Conservation (phyloP, 1,284 basidiomycete genomes). For the Leccinum insolens region DNA sequence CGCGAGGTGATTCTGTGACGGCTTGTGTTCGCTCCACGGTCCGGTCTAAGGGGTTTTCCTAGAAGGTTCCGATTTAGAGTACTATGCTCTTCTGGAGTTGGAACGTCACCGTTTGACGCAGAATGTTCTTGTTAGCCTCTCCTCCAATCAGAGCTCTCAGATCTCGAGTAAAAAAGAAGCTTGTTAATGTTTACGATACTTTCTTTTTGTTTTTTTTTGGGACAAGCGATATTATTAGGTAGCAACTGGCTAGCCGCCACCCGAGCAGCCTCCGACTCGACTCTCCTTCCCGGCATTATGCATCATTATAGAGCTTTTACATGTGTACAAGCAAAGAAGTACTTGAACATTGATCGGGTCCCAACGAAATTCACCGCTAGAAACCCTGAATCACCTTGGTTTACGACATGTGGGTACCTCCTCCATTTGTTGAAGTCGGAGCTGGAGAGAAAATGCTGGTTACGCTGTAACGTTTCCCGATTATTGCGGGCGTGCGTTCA, state of each 20-base stretch:
- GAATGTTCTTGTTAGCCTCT: no score
- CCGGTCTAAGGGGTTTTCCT: conserved; percentile 54
- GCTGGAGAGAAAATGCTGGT: conserved; percentile 35
- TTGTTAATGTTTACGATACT: no score
- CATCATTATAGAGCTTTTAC: background rate
- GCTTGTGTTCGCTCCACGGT: conserved; percentile 56
- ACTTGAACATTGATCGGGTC: background rate
- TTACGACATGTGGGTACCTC: conserved; percentile 19
- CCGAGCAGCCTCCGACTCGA: no score
- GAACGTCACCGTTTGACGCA: no score
- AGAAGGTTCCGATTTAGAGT: conserved; percentile 71
- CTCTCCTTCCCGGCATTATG: background rate
- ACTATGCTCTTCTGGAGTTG: no score
- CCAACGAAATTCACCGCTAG: background rate
- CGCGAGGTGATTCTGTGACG: conserved; percentile 37
- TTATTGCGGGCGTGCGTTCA: conserved; percentile 29
- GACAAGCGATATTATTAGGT: no score
- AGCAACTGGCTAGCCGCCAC: no score
- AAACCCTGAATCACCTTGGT: background rate
- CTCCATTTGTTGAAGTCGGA: conserved; percentile 30
- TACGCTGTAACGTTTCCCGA: conserved; percentile 41
- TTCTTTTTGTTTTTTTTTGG: no score
- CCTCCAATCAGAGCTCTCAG: no score
- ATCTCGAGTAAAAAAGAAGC: no score
- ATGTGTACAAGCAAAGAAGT: background rate